These are phyloP conservation scores for Aspergillus brasiliensis DNA, from an alignment of 2,329 filamentous ascomycete species.

Conservation along the genomic window DNA sequence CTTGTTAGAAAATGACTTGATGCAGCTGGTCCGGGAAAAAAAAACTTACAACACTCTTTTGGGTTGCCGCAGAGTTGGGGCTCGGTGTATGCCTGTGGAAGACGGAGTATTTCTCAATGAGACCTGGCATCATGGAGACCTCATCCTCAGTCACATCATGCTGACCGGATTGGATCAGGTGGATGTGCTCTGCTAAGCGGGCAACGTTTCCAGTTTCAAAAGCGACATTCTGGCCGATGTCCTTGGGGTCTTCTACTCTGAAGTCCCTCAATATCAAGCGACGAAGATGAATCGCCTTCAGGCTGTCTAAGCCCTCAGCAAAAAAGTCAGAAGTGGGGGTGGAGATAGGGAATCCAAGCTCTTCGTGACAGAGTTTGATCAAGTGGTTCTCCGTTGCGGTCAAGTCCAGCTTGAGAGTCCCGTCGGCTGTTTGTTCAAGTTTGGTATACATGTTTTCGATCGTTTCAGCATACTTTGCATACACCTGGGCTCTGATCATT, in stretches of 20 bases:
- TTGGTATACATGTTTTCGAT: conserved; percentile 43
- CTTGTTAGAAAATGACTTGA: background rate
- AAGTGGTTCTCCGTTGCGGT: conserved; percentile 38
- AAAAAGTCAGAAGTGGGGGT: conserved; percentile 46
- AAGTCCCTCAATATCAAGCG: conserved; percentile 45
- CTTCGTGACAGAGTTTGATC: conserved; percentile 29
- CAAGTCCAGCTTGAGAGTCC: conserved; percentile 35
- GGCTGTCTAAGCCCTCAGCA: conserved; percentile 49
- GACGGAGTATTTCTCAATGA: conserved; percentile 51
- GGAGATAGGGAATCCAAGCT: conserved; percentile 37
- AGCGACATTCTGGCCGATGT: conserved; percentile 43
- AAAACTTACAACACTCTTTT: conserved; percentile 26
- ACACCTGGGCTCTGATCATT: conserved; percentile 54
- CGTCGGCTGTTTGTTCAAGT: conserved; percentile 20
- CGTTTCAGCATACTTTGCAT: conserved; percentile 45
- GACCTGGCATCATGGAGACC: conserved; percentile 41
- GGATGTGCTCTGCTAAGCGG: conserved; percentile 39
- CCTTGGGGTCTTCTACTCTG: conserved; percentile 33
- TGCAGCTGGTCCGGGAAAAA: no score
- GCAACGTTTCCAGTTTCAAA: conserved; percentile 46
- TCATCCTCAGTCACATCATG: conserved; percentile 17
- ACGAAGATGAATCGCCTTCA: conserved; percentile 51
- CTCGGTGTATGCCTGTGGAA: conserved; percentile 38
- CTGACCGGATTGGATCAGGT: conserved; percentile 30
- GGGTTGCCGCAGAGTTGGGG: conserved; percentile 22